A percentile compares a stretch with the other conserved stretches of the same genome.
Evolutionary conservation across 176 grass and related monocot species (phyloP).

Genomic region (Tuctoria greenei): DNA sequence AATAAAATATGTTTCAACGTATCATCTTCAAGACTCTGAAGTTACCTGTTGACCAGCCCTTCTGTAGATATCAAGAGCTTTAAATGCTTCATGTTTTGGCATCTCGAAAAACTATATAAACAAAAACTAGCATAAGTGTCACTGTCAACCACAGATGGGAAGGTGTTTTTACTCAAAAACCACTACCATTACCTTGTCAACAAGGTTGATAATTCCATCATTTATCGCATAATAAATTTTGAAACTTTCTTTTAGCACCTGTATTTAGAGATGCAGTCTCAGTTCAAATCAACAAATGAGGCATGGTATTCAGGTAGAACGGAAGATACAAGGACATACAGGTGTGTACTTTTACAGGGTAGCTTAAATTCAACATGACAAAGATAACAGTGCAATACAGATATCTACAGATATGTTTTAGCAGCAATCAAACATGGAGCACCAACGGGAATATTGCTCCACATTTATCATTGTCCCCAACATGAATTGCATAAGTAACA

Average conservation of each 20-base stretch:
- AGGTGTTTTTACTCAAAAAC: conserved; percentile 21
- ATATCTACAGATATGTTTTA: not conserved
- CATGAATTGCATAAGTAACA: not conserved
- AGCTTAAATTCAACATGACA: conserved; percentile 6
- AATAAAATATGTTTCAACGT: conserved; percentile 3
- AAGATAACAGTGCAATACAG: not conserved
- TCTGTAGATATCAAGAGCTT: conserved; percentile 92
- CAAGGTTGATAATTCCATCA: conserved; percentile 99
- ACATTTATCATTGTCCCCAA: not conserved
- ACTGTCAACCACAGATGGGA: conserved; percentile 24
- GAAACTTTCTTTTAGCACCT: conserved; percentile 99
- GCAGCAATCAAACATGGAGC: not conserved
- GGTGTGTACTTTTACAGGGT: not conserved
- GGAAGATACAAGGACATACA: not conserved
- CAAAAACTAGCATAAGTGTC: conserved; percentile 15
- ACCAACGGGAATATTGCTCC: not conserved
- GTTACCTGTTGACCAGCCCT: conserved; percentile 97
- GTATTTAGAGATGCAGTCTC: not conserved
- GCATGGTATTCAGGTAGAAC: not conserved
- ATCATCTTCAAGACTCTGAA: not conserved
- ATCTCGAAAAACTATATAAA: conserved; percentile 98
- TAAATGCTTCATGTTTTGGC: conserved; percentile 98
- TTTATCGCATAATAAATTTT: conserved; percentile 99
- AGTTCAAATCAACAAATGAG: conserved; percentile 24
- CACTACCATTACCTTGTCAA: conserved; percentile 75